Percentiles rank a stretch among this genome's conserved stretches.
Conservation (phyloP, 192 early-diverging fungal genomes). For the Phlyctochytrium arcticum region DNA sequence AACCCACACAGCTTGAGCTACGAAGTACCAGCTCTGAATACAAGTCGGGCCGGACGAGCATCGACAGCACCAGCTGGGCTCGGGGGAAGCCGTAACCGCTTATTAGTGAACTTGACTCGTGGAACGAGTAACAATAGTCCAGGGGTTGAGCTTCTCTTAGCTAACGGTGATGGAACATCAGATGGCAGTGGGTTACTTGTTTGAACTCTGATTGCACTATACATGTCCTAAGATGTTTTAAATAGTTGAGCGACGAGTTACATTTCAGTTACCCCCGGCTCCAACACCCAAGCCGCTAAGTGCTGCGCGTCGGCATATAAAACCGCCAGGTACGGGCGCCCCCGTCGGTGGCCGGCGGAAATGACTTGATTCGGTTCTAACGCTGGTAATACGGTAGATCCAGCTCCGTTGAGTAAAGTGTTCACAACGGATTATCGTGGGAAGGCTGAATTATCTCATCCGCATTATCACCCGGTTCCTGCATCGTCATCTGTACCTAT, state of each 20-base stretch:
- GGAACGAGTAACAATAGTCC: no score
- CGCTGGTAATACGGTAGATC: not conserved
- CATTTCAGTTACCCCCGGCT: slow-evolving; percentile 6
- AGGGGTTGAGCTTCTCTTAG: no score
- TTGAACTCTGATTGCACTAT: no score
- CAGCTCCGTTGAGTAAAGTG: not conserved
- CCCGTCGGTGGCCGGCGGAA: not conserved
- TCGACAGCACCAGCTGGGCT: no score
- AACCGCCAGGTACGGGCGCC: slow-evolving; percentile 7
- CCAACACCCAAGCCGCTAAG: slow-evolving; percentile 12
- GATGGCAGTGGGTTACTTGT: no score
- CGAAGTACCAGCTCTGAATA: no score
- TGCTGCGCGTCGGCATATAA: slow-evolving; percentile 16
- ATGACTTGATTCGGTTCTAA: not conserved
- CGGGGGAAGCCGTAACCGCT: no score
- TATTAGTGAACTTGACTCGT: no score
- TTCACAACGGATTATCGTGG: not conserved
- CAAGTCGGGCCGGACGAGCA: no score
- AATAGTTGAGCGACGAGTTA: slow-evolving; percentile 9
- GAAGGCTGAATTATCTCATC: not conserved
- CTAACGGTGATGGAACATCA: no score
- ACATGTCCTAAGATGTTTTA: no score
- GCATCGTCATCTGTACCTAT: not conserved
- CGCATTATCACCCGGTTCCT: not conserved
- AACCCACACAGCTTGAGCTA: no score